These are phyloP conservation scores for Pseudogymnoascus sp. DNA, from an alignment of 2,329 filamentous ascomycete species.

Conservation along the genomic window DNA sequence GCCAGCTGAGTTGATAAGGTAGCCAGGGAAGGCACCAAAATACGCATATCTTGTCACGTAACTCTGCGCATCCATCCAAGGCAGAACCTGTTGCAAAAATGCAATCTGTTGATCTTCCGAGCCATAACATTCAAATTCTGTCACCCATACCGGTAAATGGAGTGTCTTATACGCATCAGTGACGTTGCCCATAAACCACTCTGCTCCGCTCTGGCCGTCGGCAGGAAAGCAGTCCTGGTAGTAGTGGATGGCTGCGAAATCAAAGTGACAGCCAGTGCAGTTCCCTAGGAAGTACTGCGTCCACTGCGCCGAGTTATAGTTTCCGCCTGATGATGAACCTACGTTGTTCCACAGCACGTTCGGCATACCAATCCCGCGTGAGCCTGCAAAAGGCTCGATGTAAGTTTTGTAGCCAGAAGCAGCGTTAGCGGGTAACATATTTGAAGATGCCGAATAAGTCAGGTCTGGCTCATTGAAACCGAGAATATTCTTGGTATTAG, in stretches of 20 bases:
- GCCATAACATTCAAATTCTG: conserved; percentile 34
- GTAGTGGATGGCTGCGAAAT: conserved; percentile 40
- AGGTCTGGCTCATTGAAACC: conserved; percentile 66
- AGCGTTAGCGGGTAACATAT: conserved; percentile 33
- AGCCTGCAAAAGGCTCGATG: conserved; percentile 35
- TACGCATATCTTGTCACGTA: conserved; percentile 35
- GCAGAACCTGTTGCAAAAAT: conserved; percentile 36
- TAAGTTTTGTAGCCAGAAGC: conserved; percentile 29
- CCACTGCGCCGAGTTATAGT: conserved; percentile 34
- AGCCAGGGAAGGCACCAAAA: conserved; percentile 27
- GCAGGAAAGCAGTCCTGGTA: conserved; percentile 31
- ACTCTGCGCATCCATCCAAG: conserved; percentile 35
- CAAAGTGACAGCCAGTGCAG: conserved; percentile 35
- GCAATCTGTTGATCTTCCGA: conserved; percentile 26
- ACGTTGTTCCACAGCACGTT: conserved; percentile 32
- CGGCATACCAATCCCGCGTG: conserved; percentile 36
- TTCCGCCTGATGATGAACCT: conserved; percentile 24
- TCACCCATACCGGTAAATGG: conserved; percentile 35
- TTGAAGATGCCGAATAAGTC: conserved; percentile 41
- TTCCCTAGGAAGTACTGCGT: conserved; percentile 33
- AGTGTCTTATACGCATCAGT: conserved; percentile 30
- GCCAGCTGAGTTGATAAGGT: conserved; percentile 23
- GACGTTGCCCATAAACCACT: conserved; percentile 37
- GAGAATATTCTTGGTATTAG: conserved; percentile 49
- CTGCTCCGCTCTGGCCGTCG: conserved; percentile 23